Conservation (phyloP, 192 early-diverging fungal genomes). For the Oehlia diaphana region DNA sequence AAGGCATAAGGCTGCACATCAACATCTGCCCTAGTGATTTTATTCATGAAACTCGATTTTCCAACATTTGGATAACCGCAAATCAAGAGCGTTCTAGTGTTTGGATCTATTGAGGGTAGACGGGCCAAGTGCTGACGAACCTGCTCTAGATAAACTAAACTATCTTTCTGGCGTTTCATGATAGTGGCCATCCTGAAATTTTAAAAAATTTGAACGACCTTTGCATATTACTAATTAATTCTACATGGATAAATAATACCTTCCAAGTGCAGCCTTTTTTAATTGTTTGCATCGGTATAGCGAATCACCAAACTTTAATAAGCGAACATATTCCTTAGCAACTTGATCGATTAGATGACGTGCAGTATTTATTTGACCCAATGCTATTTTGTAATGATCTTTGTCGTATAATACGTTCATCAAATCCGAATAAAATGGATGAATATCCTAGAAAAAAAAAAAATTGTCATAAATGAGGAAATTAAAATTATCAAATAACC, state of each 20-base stretch:
- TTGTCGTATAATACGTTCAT: constrained; percentile 99
- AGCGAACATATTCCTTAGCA: constrained; percentile 94
- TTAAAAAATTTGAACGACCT: not conserved
- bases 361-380: constrained; percentile 98
- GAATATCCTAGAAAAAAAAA: constrained; percentile 75
- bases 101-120: constrained; percentile 98
- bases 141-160: constrained; percentile 95
- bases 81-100: constrained; percentile 97
- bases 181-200: constrained; percentile 95
- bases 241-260: constrained; percentile 34
- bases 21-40: constrained; percentile 97
- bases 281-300: constrained; percentile 99
- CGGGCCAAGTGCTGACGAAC: constrained; percentile 99
- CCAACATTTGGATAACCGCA: constrained; percentile 99
- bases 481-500: not conserved
- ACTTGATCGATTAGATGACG: constrained; percentile 96
- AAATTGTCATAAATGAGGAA: not conserved
- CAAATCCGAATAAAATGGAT: constrained; percentile 99
- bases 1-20: constrained; percentile 99
- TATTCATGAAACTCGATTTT: constrained; percentile 98
- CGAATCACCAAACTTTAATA: constrained; percentile 99
- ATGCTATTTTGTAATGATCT: constrained; percentile 99
- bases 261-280: constrained; percentile 95
- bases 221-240: not conserved
- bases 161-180: constrained; percentile 99